A percentile compares a stretch with the other conserved stretches of the same genome.
These are phyloP conservation scores for Aspergillus persii DNA, from an alignment of 2,329 filamentous ascomycete genomes.

Conservation along the genomic window DNA sequence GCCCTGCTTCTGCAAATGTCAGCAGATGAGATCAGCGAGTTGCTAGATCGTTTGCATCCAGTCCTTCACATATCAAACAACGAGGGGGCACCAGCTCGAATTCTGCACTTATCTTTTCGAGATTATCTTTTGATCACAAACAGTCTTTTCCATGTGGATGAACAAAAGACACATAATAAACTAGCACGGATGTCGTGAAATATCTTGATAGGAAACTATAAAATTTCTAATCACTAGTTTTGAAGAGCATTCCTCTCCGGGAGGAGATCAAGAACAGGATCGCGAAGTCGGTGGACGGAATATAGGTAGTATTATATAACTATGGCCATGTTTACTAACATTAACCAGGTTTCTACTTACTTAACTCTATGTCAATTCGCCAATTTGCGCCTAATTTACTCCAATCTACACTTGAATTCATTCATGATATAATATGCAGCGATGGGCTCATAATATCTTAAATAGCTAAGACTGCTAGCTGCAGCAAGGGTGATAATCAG, in stretches of 20 bases:
- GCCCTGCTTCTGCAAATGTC: not conserved
- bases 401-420: not conserved
- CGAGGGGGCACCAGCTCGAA: not conserved
- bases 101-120: not conserved
- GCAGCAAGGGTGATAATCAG: not conserved
- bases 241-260: too few species aligned
- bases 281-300: too few species aligned
- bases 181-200: not conserved
- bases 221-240: too few species aligned
- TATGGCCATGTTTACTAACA: too few species aligned
- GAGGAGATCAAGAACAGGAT: too few species aligned
- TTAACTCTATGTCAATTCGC: too few species aligned
- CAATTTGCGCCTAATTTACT: not conserved
- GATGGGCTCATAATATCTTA: not conserved
- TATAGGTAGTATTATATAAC: too few species aligned
- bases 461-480: slow-evolving; percentile 2
- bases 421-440: not conserved
- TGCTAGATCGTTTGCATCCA: not conserved
- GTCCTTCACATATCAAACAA: not conserved
- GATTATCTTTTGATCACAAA: not conserved
- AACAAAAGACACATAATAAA: not conserved
- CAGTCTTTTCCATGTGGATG: not conserved
- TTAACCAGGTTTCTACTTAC: too few species aligned
- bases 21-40: not conserved
- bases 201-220: too few species aligned